Conservation (phyloP, 2,329 filamentous ascomycete genomes). For the Aspergillus proliferans region DNA sequence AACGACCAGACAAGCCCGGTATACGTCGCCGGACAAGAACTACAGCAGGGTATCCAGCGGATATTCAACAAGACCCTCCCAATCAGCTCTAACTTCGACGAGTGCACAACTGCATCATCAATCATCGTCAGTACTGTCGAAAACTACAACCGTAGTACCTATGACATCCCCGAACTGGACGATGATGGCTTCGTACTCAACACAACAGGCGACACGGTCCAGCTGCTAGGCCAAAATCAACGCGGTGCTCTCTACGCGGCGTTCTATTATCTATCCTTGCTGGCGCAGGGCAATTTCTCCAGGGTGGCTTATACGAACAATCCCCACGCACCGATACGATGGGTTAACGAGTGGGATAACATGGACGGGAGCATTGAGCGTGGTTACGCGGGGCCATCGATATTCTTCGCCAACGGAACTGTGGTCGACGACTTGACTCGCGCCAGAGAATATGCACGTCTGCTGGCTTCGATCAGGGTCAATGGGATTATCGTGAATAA, state of each 20-base stretch:
- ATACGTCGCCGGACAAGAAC: neutral
- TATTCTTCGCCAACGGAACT: conserved; percentile 57
- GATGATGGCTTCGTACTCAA: conserved; percentile 8
- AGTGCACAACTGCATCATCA: neutral
- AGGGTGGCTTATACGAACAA: conserved; percentile 46
- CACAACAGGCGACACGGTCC: conserved; percentile 41
- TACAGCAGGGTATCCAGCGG: neutral
- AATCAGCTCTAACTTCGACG: neutral
- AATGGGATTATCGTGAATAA: conserved; percentile 66
- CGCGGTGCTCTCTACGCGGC: conserved; percentile 63
- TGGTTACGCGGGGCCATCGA: conserved; percentile 61
- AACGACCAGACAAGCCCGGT: neutral
- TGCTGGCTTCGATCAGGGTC: conserved; percentile 60
- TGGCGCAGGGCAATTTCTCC: conserved; percentile 55
- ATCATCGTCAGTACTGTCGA: neutral
- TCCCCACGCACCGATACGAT: conserved; percentile 57
- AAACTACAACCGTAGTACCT: neutral
- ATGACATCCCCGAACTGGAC: neutral
- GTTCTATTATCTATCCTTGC: conserved; percentile 60
- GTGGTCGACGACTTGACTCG: conserved; percentile 56
- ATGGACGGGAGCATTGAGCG: conserved; percentile 61
- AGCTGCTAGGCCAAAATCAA: conserved; percentile 60
- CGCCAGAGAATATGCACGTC: conserved; percentile 56
- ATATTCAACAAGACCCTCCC: neutral
- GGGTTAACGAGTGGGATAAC: conserved; percentile 71